Evolutionary conservation across 179 eudicot species (phyloP).

Genomic region (Pouteria campechiana): DNA sequence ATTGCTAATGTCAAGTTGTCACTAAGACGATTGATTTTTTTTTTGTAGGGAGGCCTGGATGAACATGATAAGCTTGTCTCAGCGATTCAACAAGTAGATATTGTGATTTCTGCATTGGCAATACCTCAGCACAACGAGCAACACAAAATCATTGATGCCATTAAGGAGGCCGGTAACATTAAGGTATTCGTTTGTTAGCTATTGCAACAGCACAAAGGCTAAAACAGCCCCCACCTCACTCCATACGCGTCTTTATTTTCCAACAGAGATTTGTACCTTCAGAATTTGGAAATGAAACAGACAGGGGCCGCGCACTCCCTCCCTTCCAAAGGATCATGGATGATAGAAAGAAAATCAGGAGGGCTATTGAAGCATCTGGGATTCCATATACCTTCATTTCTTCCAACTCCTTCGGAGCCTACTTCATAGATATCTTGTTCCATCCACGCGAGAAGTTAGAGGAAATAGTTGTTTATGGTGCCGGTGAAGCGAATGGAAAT

Average conservation of each 20-base stretch:
- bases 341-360: constrained; percentile 14
- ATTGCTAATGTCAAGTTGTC: no score
- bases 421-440: constrained; percentile 16
- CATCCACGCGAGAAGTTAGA: constrained; percentile 5
- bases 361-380: constrained; percentile 21
- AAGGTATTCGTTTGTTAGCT: constrained; percentile 8
- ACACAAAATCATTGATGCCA: constrained; percentile 19
- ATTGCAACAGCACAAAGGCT: no score
- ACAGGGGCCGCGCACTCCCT: constrained; percentile 11
- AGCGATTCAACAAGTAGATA: constrained; percentile 15
- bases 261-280: constrained; percentile 24
- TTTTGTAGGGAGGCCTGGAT: constrained; percentile 13
- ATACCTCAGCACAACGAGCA: constrained; percentile 17
- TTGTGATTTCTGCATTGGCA: constrained; percentile 20
- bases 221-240: no score
- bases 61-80: constrained; percentile 26
- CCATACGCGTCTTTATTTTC: no score
- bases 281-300: constrained; percentile 22
- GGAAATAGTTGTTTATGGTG: constrained; percentile 18
- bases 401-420: constrained; percentile 17
- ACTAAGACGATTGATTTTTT: no score
- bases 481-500: constrained; percentile 17
- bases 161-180: constrained; percentile 18
- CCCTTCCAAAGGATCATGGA: constrained; percentile 16
- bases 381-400: constrained; percentile 23